Conservation (phyloP, 495 filamentous ascomycete species). For the Xylaria palmicola region DNA sequence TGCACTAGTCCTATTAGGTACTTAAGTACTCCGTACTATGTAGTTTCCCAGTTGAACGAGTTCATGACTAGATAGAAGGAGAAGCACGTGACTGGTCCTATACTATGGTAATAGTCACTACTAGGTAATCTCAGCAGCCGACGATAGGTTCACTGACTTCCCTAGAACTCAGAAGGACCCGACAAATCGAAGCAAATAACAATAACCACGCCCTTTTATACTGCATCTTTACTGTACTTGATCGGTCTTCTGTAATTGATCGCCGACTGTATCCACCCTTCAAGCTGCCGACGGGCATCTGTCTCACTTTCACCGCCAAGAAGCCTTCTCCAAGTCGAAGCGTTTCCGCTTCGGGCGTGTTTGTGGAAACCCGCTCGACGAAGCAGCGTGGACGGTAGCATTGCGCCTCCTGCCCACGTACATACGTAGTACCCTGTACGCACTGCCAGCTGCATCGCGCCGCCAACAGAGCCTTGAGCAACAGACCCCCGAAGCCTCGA, state of each 20-base stretch:
- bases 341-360: not conserved
- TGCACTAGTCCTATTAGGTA: too few species aligned
- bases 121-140: not conserved
- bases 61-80: not conserved
- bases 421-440: too few species aligned
- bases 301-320: conserved; percentile 7
- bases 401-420: too few species aligned
- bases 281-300: not conserved
- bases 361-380: conserved; percentile 1
- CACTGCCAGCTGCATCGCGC: conserved; percentile 7
- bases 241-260: not conserved
- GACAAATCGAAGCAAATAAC: not conserved
- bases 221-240: not conserved
- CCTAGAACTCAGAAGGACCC: too few species aligned
- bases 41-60: not conserved
- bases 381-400: conserved; percentile 8
- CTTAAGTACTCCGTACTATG: too few species aligned
- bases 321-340: conserved; percentile 2
- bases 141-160: too few species aligned
- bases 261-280: not conserved
- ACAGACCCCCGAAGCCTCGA: too few species aligned
- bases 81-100: conserved; percentile 6
- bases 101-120: too few species aligned
- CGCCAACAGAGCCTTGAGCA: not conserved
- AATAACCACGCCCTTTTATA: not conserved